Base-by-base conservation (phyloP, 2,329 filamentous ascomycete species). In the Metarhizium guizhouense region DNA sequence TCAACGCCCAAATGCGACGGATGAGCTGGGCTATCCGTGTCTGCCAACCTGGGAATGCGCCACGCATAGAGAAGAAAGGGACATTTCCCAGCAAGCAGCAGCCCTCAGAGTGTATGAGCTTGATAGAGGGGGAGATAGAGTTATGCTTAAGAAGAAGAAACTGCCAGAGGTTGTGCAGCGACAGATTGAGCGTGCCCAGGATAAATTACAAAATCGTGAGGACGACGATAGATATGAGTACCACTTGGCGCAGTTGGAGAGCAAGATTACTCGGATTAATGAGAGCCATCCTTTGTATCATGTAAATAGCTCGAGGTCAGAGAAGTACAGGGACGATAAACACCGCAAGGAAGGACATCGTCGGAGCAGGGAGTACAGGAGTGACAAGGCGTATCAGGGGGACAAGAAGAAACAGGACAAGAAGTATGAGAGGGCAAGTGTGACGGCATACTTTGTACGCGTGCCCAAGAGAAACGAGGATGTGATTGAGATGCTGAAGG, bases 371-470 rank as follows among this genome's bases (percentile, higher is more conserved):
- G 29, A 34, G 20, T 42, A 49, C 11, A 48, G 50, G 54, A 29
- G 52, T 8, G 60, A 58, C 6, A 40, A 52, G n/a, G 29, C 34
- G 32, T 42, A 49, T 13, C 48, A 43, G 54, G 32, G 52, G 6
- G 60, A 59, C 49, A 60, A 65, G 55, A 36, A 50, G 30, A 70
- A 67, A 60, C 59, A 64, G 4, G 70, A 64, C 58, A 65, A 55
- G 51, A 63, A 61, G n/a, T 63, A 62, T 14, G 72, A 78, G 59
- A 69, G 70, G 10, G 59, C 71, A 8, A 72, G 72, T 10, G 64
- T 80, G 47, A 76, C 70, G 1, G 73, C 71, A 11, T 80, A 77
- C 62, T 80, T 76, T 61, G 74, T 72, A 59, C 67, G 72, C 8
- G 64, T 65, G 3, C 76, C 74, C 58, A 59, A 1, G 65, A 57